Base-by-base conservation (phyloP, 306 rosid species). In the Arachis stenosperma region DNA sequence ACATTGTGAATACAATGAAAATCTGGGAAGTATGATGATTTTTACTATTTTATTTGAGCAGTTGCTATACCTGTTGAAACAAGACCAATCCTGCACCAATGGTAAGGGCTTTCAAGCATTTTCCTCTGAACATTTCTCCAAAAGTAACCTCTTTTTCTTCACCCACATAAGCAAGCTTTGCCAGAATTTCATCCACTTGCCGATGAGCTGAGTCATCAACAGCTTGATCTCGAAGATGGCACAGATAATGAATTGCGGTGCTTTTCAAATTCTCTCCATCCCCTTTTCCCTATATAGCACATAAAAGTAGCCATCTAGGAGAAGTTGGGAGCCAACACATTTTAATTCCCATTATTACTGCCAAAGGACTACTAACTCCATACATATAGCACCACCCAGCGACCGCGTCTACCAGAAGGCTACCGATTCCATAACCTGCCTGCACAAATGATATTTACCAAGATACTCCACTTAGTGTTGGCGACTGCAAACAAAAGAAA, bases 371-470 rank as follows among this genome's bases (percentile, higher is more conserved):
- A 61, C 92, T 83, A 62, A 88, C 81, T 78, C 86, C 95, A 71
- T 57, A 91, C 81, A 94, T 91, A 77, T 94, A 91, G 77, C 99
- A 90, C 99, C 99, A 94, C 54, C 99, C 99, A 30, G 87, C 83
- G 56, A 86, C 70, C 59, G 60, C 58, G 46, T 81, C 89, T 57
- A 17, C 17, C 17, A 17, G 17, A 17, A 17, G 17, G 17, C 17
- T 17, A 17, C 17, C 17, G 17, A 17, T 17, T 17, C 17, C 17
- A 17, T 17, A 17, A 17, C 17, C 17, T 17, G 17, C 17, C 17
- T 17, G 17, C 17, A 17, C 17, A 17, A 17, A 17, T 17, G 17
- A 17, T 17, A 17, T 17, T 17, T 17, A 17, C 17, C 17, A 17
- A 17, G 17, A 17, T 17, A 17, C 17, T 17, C 17, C 17, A 17